Evolutionary conservation across 139 green algal species (phyloP).

Genomic region (Zygnema cylindricum): DNA sequence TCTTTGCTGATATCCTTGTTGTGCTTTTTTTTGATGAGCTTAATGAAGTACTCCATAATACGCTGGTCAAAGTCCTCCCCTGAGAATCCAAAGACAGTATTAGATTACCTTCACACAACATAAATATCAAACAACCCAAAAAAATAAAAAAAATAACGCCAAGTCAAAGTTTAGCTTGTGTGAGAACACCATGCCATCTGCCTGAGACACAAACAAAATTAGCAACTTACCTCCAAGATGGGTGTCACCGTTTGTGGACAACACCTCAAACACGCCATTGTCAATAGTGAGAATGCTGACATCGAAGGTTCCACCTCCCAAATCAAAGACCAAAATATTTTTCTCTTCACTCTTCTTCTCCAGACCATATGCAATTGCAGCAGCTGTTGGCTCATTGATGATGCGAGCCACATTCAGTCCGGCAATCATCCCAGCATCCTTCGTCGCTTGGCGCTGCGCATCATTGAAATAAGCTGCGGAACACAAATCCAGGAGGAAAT

Average conservation of each 20-base stretch:
- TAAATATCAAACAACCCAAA: conserved; percentile 31
- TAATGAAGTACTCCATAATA: conserved; percentile 99
- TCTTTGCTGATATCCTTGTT: conserved; percentile 92
- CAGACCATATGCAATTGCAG: conserved; percentile 95
- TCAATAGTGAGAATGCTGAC: conserved; percentile 99
- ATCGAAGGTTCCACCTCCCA: conserved; percentile 98
- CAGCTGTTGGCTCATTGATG: conserved; percentile 98
- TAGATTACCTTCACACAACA: not conserved
- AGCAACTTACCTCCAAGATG: conserved; percentile 80
- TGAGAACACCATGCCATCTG: conserved; percentile 2
- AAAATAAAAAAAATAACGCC: not conserved
- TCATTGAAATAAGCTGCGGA: conserved; percentile 98
- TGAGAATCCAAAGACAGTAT: conserved; percentile 13
- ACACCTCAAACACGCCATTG: conserved; percentile 95
- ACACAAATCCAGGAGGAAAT: not conserved
- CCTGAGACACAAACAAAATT: not conserved
- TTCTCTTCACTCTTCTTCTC: conserved; percentile 87
- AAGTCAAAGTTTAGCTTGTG: not conserved
- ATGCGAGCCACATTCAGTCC: conserved; percentile 92
- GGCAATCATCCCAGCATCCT: conserved; percentile 86
- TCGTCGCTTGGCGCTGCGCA: conserved; percentile 95
- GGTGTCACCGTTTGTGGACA: conserved; percentile 94
- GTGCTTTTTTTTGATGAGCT: conserved; percentile 98
- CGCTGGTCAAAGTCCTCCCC: conserved; percentile 98
- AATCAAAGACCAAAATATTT: conserved; percentile 98